Base-by-base conservation (phyloP, 1,284 basidiomycete genomes). In the Ustilago sp. region DNA sequence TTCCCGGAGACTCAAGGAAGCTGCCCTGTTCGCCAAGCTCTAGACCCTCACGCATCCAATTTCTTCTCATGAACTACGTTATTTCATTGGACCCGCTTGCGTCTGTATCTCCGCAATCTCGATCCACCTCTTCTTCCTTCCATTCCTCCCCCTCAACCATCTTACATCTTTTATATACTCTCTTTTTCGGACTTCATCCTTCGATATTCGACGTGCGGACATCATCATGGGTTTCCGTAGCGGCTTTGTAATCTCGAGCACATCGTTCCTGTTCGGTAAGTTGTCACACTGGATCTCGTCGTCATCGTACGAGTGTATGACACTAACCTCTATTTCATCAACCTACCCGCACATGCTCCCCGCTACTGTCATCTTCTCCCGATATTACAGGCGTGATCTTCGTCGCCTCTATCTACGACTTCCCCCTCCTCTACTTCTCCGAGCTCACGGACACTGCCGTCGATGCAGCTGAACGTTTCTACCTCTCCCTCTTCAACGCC, bases 201-300 rank as follows among this genome's bases (percentile, higher is more conserved):
- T 9, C 15, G 38, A 11, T 17, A 39, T 39, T 39, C 15, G 38
- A 9, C 23, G 23, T 28, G 23, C 23, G 23, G 23, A 28, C 23
- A 28, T n/a, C n/a, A 19, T n/a, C 43, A 86, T 86, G 84, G 84
- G 84, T 36, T 86, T 86, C 66, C 82, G 84, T 23, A 83, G 82
- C 56, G 84, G 83, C 34, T 81, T 80, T 45, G 78, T 85, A 38
- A 70, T 85, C 38, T 74, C 63, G n/a, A 81, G 80, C 56, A 77
- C 83, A 13, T 64, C 78, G 17, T 85, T 85, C 71, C 74, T 83
- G 13, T 85, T 76, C 39, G 82, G 82, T 73, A 55, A 19, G 79
- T 70, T 4, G 32, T 17, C 13, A 19, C 19, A 4, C 39, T 28
- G 23, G 23, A 38, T 7, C 23, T 9, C n/a, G 12, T 2, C 50